Evolutionary conservation across 2,329 filamentous ascomycete genomes (phyloP), one percentile per base, ranked within the genome.

Genomic region (Trichoderma sp.): DNA sequence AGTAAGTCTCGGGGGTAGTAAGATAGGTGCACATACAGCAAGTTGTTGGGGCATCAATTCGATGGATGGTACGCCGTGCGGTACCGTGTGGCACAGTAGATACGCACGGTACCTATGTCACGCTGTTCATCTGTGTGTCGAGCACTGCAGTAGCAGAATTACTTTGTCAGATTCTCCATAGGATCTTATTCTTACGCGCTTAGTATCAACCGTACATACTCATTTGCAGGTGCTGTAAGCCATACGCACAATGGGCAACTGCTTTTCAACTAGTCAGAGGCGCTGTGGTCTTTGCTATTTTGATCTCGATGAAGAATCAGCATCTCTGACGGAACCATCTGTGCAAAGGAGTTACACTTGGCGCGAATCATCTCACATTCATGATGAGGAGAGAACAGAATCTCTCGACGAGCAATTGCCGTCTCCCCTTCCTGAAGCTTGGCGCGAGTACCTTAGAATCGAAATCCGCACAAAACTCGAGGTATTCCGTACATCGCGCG

Each of bases 201-300:
- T 11, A 51, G 43, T 18, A 51, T 21, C 43, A 21, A 21, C 1
- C 4, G 18, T 21, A 51, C 43, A 21, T 6, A 21, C 18, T 51
- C 4, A 11, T 9, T n/a, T 21, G n/a, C 43, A 1, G 18, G 4
- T n/a, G 4, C 9, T 51, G 0, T 21, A 11, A n/a, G 43, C 14
- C 34, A 39, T 60, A 32, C n/a, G 11, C 30, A 36, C 21, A 30
- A 70, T 70, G 67, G 67, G 67, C 1, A 70, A 70, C 12, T 70
- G 39, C 8, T 70, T 62, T 24, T 62, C 67, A 28, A 53, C n/a
- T 2, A 53, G n/a, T 8, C 57, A 30, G 14, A 61, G 39, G 39
- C 39, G 30, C 18, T 72, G 71, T 63, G 71, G 71, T 4, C 36
- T 72, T 21, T 72, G 71, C n/a, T 70, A 72, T 30, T 72, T 72